Evolutionary conservation across 1,139 yeast genomes (phyloP).

Genomic region (Sugiyamaella sp.): DNA sequence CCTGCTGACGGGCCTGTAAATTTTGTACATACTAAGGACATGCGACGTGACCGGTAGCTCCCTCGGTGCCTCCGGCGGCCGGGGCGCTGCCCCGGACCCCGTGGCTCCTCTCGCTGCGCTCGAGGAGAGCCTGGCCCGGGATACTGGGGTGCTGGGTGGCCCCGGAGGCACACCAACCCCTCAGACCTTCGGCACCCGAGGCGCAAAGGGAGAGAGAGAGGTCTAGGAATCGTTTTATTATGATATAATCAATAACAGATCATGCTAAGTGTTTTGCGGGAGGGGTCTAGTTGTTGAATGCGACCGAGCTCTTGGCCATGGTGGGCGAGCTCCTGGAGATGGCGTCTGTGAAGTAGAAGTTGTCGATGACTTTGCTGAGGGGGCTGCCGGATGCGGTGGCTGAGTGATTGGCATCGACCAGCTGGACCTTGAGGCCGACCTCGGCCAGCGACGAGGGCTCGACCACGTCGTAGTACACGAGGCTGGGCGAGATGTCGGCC

Average conservation of each 20-base stretch:
- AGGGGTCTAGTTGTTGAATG: slow-evolving; percentile 33
- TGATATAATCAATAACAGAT: slow-evolving; percentile 14
- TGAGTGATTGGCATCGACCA: slow-evolving; percentile 45
- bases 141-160: too few relatives aligned
- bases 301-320: slow-evolving; percentile 73
- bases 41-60: background rate
- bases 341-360: slow-evolving; percentile 87
- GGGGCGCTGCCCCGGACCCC: slow-evolving; percentile 7
- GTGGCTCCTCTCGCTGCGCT: slow-evolving; percentile 4
- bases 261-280: slow-evolving; percentile 5
- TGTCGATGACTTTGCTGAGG: slow-evolving; percentile 65
- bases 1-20: background rate
- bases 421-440: slow-evolving; percentile 58
- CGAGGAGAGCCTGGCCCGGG: background rate
- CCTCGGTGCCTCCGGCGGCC: background rate
- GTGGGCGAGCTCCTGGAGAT: slow-evolving; percentile 87
- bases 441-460: slow-evolving; percentile 61
- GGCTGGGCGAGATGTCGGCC: slow-evolving; percentile 79
- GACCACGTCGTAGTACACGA: slow-evolving; percentile 72
- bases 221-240: slow-evolving; percentile 9
- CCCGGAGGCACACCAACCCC: background rate
- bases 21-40: slow-evolving; percentile 16
- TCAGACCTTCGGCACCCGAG: too few relatives aligned
- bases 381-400: slow-evolving; percentile 52
- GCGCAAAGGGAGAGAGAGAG: too few relatives aligned